These are phyloP conservation scores for Metschnikowia colocasiae DNA, from an alignment of 805 yeast genomes.

Conservation along the genomic window DNA sequence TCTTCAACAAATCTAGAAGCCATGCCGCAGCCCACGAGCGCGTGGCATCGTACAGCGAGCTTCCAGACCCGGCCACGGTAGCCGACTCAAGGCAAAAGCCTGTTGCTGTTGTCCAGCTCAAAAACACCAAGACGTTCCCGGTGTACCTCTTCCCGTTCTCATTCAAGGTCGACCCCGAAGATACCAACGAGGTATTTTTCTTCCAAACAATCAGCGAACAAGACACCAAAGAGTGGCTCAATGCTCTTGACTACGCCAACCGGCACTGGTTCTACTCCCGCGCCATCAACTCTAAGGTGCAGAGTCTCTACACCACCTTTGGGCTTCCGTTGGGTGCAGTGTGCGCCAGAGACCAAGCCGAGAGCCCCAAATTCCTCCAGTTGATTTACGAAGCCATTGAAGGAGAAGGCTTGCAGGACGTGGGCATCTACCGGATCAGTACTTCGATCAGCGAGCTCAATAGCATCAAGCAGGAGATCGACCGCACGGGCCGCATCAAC, in stretches of 20 bases:
- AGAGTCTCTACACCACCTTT: constrained; percentile 48
- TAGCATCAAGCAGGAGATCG: constrained; percentile 42
- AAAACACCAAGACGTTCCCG: constrained; percentile 46
- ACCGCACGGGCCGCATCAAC: constrained; percentile 44
- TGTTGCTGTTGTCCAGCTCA: constrained; percentile 42
- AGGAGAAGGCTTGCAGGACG: constrained; percentile 81
- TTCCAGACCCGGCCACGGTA: constrained; percentile 51
- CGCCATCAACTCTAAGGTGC: constrained; percentile 24
- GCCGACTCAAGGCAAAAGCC: constrained; percentile 52
- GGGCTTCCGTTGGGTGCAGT: constrained; percentile 81
- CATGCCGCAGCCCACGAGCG: constrained; percentile 38
- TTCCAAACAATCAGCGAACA: constrained; percentile 62
- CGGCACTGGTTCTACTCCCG: constrained; percentile 56
- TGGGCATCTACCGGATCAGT: constrained; percentile 79
- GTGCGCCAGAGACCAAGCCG: constrained; percentile 64
- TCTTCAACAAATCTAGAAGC: constrained; percentile 55
- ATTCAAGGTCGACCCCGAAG: constrained; percentile 46
- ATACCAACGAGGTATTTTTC: constrained; percentile 49
- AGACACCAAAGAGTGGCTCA: constrained; percentile 76
- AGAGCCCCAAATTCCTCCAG: constrained; percentile 63
- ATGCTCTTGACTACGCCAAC: constrained; percentile 43
- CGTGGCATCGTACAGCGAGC: constrained; percentile 47
- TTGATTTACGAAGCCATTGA: constrained; percentile 74
- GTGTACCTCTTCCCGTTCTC: constrained; percentile 47
- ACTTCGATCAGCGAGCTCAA: constrained; percentile 48